A percentile compares a stretch with the other conserved stretches of the same genome.
Evolutionary conservation across 2,329 filamentous ascomycete species (phyloP).

Genomic region (Bretziella fagacearum): DNA sequence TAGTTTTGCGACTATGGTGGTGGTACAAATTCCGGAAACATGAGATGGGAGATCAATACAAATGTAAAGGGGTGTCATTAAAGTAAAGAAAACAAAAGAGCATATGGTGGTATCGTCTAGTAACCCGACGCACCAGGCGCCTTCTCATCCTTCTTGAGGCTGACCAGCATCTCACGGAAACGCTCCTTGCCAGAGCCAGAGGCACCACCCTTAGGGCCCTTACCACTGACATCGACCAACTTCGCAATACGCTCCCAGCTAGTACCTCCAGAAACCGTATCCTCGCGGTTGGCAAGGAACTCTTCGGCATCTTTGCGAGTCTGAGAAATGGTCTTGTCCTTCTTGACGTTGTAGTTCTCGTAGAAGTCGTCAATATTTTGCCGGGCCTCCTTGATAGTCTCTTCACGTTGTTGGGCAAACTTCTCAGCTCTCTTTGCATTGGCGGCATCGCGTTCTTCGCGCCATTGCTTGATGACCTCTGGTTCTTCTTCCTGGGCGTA

Average conservation of each 20-base stretch:
- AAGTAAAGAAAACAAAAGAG: conserved; percentile 5
- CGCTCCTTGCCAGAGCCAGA: conserved; percentile 87
- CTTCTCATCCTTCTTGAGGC: conserved; percentile 85
- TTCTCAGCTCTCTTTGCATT: conserved; percentile 73
- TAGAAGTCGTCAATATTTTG: conserved; percentile 98
- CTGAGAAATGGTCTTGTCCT: conserved; percentile 81
- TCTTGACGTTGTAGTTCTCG: conserved; percentile 97
- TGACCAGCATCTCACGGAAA: conserved; percentile 79
- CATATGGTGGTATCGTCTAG: conserved; percentile 22
- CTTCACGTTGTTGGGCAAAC: conserved; percentile 63
- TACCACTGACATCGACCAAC: conserved; percentile 91
- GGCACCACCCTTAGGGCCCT: conserved; percentile 72
- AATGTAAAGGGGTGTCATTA: conserved; percentile 4
- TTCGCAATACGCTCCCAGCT: conserved; percentile 98
- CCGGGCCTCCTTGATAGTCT: conserved; percentile 77
- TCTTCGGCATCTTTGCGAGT: conserved; percentile 84
- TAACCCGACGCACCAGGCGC: conserved; percentile 50
- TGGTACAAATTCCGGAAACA: background rate
- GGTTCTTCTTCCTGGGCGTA: conserved; percentile 55
- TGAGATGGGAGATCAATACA: background rate
- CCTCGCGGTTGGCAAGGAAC: conserved; percentile 74
- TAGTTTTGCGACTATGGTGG: background rate
- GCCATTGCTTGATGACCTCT: conserved; percentile 81
- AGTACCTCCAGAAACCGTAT: conserved; percentile 84
- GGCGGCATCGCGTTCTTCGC: conserved; percentile 68